Conservation (phyloP, 306 rosid genomes). For the Prinsepia uniflora region DNA sequence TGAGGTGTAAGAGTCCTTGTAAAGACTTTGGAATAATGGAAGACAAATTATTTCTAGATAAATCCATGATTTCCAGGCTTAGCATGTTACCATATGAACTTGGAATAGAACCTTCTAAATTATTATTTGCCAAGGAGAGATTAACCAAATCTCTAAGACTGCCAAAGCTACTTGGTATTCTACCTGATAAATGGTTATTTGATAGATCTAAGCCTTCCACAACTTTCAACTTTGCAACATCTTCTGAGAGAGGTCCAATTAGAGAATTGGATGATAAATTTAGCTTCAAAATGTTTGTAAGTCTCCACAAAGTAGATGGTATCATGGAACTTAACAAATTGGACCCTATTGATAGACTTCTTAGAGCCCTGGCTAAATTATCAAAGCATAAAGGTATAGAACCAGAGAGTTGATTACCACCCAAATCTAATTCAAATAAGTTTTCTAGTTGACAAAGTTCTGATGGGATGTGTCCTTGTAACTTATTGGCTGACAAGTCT, state of each 20-base stretch:
- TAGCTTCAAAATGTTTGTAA: neutral
- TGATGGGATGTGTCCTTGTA: neutral
- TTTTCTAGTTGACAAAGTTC: constrained; percentile 2
- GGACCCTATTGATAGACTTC: neutral
- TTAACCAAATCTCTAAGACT: neutral
- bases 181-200: neutral
- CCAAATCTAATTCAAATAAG: too few relatives aligned
- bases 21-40: neutral
- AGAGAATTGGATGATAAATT: constrained; percentile 7
- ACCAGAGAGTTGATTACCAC: neutral
- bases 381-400: neutral
- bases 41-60: constrained; percentile 2
- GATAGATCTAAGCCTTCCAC: neutral
- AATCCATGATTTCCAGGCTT: constrained; percentile 9
- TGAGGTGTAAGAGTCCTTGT: neutral
- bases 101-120: constrained; percentile 17
- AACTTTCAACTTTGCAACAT: neutral
- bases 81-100: constrained; percentile 18
- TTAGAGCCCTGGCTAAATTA: neutral
- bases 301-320: constrained; percentile 7
- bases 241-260: neutral
- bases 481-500: neutral
- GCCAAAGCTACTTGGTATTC: neutral
- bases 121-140: neutral
- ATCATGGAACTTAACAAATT: neutral